Conservation (phyloP, 192 early-diverging fungal genomes). For the Coemansia sp. region DNA sequence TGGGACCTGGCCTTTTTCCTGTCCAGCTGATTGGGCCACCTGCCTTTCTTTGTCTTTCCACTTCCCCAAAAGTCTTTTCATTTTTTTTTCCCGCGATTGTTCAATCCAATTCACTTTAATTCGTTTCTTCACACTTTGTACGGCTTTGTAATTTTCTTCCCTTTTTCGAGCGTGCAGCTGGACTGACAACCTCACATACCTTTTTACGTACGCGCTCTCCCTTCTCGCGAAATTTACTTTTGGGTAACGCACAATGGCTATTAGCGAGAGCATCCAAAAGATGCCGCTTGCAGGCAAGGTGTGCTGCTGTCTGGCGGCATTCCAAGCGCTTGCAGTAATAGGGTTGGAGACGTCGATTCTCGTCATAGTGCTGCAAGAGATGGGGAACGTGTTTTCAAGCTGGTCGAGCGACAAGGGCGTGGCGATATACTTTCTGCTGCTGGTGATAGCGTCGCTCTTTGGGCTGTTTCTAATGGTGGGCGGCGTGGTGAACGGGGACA, state of each 20-base stretch:
- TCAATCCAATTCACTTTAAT: neutral
- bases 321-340: conserved; percentile 35
- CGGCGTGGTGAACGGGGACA: conserved; percentile 49
- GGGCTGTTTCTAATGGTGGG: conserved; percentile 43
- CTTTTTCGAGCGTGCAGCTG: conserved; percentile 4
- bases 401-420: conserved; percentile 54
- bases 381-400: conserved; percentile 46
- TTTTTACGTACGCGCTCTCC: neutral
- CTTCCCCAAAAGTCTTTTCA: neutral
- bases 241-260: conserved; percentile 53
- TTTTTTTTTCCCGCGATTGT: neutral
- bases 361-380: conserved; percentile 38
- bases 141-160: conserved; percentile 4
- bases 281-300: conserved; percentile 45
- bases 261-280: conserved; percentile 51
- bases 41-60: neutral
- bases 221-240: neutral
- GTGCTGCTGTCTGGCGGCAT: conserved; percentile 35
- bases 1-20: neutral
- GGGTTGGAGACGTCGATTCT: conserved; percentile 43
- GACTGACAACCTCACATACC: neutral
- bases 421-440: conserved; percentile 53
- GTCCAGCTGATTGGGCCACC: neutral
- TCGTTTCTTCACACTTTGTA: neutral
- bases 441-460: conserved; percentile 41